Percentiles rank a stretch among this genome's conserved stretches.
These are phyloP conservation scores for Debaryomyces hansenii DNA, from an alignment of 805 yeast species.

Conservation along the genomic window DNA sequence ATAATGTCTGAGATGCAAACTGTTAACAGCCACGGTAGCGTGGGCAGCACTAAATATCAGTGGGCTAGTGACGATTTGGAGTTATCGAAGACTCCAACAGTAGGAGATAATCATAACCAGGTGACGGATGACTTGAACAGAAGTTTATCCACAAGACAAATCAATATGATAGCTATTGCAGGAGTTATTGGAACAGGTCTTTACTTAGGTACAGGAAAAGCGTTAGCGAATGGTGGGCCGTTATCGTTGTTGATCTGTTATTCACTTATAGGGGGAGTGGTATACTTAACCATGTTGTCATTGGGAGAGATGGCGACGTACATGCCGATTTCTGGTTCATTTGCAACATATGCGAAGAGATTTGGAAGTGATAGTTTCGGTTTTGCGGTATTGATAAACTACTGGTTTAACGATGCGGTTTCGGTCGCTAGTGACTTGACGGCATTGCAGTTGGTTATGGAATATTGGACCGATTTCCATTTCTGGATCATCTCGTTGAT, in stretches of 20 bases:
- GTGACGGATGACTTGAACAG: constrained; percentile 16
- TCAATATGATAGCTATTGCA: constrained; percentile 37
- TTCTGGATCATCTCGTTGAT: constrained; percentile 53
- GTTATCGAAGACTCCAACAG: background rate
- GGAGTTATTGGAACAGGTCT: constrained; percentile 39
- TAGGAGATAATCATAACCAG: background rate
- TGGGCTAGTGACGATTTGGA: background rate
- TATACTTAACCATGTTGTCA: constrained; percentile 52
- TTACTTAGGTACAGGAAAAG: constrained; percentile 31
- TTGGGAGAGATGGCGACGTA: constrained; percentile 59
- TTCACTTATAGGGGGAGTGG: constrained; percentile 40
- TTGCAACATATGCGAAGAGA: constrained; percentile 49
- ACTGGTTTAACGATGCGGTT: constrained; percentile 53
- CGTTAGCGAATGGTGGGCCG: constrained; percentile 35
- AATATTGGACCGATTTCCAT: constrained; percentile 50
- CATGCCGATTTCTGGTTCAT: constrained; percentile 57
- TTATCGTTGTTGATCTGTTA: constrained; percentile 32
- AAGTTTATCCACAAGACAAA: constrained; percentile 22
- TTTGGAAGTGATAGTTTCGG: constrained; percentile 53
- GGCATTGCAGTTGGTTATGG: constrained; percentile 46
- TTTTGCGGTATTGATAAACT: constrained; percentile 50
- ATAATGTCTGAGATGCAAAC: too few species aligned
- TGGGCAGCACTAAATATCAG: too few species aligned
- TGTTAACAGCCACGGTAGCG: too few species aligned
- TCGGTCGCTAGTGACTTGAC: constrained; percentile 49